phyloP scores from a whole-genome alignment of 2,329 filamentous ascomycete species.

The Magnaporthiopsis rhizophila region DNA sequence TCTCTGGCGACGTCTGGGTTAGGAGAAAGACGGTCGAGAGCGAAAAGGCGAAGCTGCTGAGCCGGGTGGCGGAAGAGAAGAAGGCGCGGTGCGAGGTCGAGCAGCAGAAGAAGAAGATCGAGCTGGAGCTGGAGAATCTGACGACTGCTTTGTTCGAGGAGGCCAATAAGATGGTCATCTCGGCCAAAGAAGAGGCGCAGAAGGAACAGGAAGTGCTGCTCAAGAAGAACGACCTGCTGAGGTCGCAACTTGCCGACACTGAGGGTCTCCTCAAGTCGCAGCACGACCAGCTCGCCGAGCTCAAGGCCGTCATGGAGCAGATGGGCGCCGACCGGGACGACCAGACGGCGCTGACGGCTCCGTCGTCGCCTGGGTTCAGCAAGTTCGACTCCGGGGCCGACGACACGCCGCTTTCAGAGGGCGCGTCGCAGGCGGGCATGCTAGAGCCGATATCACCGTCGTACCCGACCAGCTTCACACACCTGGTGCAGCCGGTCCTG shows the following conservation, averaged over 20 bases:
- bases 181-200: slow-evolving; percentile 81
- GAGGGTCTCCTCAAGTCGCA: slow-evolving; percentile 80
- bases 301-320: slow-evolving; percentile 88
- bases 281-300: slow-evolving; percentile 83
- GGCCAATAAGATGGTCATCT: slow-evolving; percentile 96
- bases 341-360: slow-evolving; percentile 61
- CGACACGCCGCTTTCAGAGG: slow-evolving; percentile 27
- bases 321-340: slow-evolving; percentile 71
- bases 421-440: slow-evolving; percentile 25
- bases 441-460: slow-evolving; percentile 41
- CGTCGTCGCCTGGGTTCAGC: slow-evolving; percentile 71
- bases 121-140: slow-evolving; percentile 82
- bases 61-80: slow-evolving; percentile 56
- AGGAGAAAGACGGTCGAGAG: slow-evolving; percentile 64
- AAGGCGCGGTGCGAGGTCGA: slow-evolving; percentile 57
- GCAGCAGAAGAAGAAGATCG: slow-evolving; percentile 79
- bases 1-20: slow-evolving; percentile 69
- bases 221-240: slow-evolving; percentile 81
- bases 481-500: slow-evolving; percentile 75
- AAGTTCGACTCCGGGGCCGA: slow-evolving; percentile 55
- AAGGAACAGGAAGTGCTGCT: slow-evolving; percentile 73
- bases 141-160: slow-evolving; percentile 95
- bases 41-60: slow-evolving; percentile 55
- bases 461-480: slow-evolving; percentile 64
- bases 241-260: slow-evolving; percentile 76